Evolutionary conservation across 441 rosid species (phyloP).

Genomic region (Daphne laureola): DNA sequence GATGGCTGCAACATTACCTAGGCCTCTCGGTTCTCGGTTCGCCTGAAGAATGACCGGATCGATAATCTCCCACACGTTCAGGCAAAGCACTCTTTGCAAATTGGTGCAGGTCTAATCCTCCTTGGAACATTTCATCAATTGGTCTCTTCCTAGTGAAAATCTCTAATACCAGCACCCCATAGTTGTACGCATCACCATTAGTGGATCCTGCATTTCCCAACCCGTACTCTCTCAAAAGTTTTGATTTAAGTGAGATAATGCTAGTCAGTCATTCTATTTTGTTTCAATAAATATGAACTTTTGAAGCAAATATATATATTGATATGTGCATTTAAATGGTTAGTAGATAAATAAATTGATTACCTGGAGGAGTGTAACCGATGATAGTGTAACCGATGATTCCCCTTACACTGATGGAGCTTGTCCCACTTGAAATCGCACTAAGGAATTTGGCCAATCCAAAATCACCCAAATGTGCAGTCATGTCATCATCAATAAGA

Average conservation of each 20-base stretch:
- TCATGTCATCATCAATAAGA: slow-evolving; percentile 13
- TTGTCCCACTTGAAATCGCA: slow-evolving; percentile 3
- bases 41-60: slow-evolving; percentile 23
- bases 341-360: not conserved
- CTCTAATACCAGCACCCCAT: slow-evolving; percentile 20
- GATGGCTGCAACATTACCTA: not conserved
- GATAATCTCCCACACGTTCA: slow-evolving; percentile 11
- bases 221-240: slow-evolving; percentile 20
- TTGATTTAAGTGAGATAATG: no score
- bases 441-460: slow-evolving; percentile 11
- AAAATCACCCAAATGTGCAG: slow-evolving; percentile 12
- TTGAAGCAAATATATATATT: no score
- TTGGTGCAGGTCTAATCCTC: slow-evolving; percentile 16
- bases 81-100: slow-evolving; percentile 20
- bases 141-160: slow-evolving; percentile 21
- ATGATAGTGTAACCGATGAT: slow-evolving; percentile 23
- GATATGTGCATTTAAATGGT: not conserved
- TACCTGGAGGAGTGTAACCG: slow-evolving; percentile 27
- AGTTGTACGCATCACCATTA: slow-evolving; percentile 24
- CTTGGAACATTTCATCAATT: slow-evolving; percentile 23
- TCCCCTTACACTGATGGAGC: slow-evolving; percentile 15
- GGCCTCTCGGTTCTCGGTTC: no score
- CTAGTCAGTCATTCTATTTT: no score
- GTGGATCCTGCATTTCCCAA: slow-evolving; percentile 17
- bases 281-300: no score